Base-by-base conservation (phyloP, 1,139 yeast species). In the Candida pseudoviswanathii region DNA sequence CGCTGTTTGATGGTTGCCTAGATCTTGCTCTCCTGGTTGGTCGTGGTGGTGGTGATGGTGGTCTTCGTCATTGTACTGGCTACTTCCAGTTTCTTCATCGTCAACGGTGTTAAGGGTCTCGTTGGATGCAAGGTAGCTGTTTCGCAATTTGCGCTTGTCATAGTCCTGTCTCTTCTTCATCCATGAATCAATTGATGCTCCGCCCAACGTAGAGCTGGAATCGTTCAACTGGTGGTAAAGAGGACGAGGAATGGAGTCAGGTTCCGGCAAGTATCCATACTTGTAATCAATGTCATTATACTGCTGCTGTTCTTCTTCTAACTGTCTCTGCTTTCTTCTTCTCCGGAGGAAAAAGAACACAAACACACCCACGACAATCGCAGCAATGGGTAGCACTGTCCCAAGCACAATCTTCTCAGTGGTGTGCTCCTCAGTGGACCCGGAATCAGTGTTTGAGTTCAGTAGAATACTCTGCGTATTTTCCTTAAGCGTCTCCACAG, bases 171-270 rank as follows among this genome's bases (percentile, higher is more conserved):
- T 65, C 58, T 81, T 81, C 38, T 72, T 68, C 39, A 73, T 74
- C 85, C 85, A 81, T 8, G 83, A 78, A 51, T 73, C 75, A 25
- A 81, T 76, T 4, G 72, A 67, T 21, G 66, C 63, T 1, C 58
- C 69, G 44, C 65, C 71, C 34, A 69, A 54, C 0, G 74, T 69
- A 1, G 82, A 78, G 41, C 65, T 61, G 10, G 78, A 70, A 56
- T 81, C 85, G 51, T 54, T 54, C 2, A 41, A 46, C 45, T 54
- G 47, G 9, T 46, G 37, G 32, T 50, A 53, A 8, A 49, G 24
- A 9, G 55, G 54, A 30, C 52, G 48, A n/a, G 39, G 22, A 5
- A 48, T 44, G 3, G 50, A 31, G n/a, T 45, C 46, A 22, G 47
- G 51, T 8, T 43, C 50, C 27, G 48, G 44, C 24, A 47, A 38